Evolutionary conservation across 2,329 filamentous ascomycete species (phyloP).

Genomic region (Raffaelea arxii): DNA sequence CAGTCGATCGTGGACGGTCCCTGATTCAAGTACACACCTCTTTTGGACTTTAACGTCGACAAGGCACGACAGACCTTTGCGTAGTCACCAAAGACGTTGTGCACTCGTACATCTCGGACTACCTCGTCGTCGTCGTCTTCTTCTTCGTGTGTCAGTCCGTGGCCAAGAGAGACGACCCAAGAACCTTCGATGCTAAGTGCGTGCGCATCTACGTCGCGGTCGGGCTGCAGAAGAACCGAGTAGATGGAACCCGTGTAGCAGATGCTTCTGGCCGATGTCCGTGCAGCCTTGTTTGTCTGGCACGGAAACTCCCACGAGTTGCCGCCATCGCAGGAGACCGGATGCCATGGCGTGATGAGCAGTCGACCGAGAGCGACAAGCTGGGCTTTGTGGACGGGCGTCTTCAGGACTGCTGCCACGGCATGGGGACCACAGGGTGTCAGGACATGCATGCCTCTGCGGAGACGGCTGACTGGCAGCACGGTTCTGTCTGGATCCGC

Average conservation of each 20-base stretch:
- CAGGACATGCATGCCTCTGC: constrained; percentile 34
- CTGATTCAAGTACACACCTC: no score
- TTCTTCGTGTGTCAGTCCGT: constrained; percentile 32
- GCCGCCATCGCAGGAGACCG: constrained; percentile 23
- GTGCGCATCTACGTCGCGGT: constrained; percentile 34
- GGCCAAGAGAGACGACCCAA: constrained; percentile 50
- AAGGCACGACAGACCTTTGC: not conserved
- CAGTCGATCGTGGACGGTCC: no score
- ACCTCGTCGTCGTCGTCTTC: not conserved
- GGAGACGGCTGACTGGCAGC: constrained; percentile 34
- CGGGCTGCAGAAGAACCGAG: constrained; percentile 44
- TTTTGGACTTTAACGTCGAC: no score
- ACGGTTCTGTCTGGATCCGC: constrained; percentile 24
- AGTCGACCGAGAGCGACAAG: constrained; percentile 38
- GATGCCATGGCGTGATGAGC: constrained; percentile 52
- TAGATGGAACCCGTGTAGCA: constrained; percentile 43
- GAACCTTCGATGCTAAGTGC: constrained; percentile 35
- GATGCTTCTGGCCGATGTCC: constrained; percentile 18
- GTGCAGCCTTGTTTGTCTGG: constrained; percentile 10
- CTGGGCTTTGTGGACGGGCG: constrained; percentile 25
- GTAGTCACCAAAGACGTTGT: constrained; percentile 10
- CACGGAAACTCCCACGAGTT: constrained; percentile 22
- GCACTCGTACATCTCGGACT: constrained; percentile 9
- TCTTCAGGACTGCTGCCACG: constrained; percentile 43
- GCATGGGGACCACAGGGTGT: constrained; percentile 39